Base-by-base conservation (phyloP, 257 asterid genomes). In the Mentha longifolia region DNA sequence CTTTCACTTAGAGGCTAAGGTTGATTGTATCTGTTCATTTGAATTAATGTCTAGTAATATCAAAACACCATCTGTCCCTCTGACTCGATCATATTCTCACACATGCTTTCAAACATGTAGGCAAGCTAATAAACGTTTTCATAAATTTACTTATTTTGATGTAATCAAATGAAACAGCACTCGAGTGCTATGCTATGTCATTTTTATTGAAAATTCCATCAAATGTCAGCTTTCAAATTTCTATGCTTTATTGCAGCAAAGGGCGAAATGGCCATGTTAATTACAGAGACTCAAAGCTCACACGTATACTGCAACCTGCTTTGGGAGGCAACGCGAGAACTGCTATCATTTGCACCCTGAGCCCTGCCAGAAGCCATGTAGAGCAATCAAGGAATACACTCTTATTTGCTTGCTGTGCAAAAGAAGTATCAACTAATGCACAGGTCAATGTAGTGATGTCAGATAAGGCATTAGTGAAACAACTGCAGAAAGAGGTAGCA, bases 261-360 rank as follows among this genome's bases (percentile, higher is more conserved):
- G 99, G 97, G 78, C 82, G 96, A 74, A 88, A 89, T 3, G 97
- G 98, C 11, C 99, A 95, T 50, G 74, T 95, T 57, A 95, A 95
- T 76, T 95, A 89, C 74, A 86, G 99, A 88, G 99, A 95, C 79
- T 95, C 99, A 50, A 95, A 95, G 89, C 86, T 95, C 52, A 95
- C 99, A 37, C 95, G 98, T 57, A 92, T 95, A 65, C 83, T 92
- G 81, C 99, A 95, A 83, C 98, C 96, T 54, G 87, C 98, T 52
- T 80, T 95, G 84, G 99, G 98, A 35, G 99, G 99, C 74, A 92
- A 95, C 82, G 99, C 98, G 47, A 89, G 97, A 83, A 91, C 95
- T 30, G 95, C 96, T 67, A 91, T 91, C 58, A 83, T 91, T 65
- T 89, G 93, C 85, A 91, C 92, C 85, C 67, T 78, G 85, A 77